Evolutionary conservation across 768 basidiomycete species (phyloP).

Genomic region (Mrakia hoshinonis): DNA sequence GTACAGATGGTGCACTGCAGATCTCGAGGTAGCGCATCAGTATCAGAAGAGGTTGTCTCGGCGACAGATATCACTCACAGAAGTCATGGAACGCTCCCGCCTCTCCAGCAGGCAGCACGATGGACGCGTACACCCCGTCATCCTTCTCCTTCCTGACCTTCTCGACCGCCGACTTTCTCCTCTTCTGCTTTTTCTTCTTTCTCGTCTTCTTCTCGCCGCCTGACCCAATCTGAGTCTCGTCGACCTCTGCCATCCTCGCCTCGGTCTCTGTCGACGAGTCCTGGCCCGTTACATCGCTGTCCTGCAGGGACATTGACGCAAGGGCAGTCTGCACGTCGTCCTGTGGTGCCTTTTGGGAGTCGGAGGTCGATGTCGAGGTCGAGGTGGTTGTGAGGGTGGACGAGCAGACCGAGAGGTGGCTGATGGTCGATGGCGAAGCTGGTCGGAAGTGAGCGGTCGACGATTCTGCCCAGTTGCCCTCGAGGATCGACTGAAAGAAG

Average conservation of each 20-base stretch:
- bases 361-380: background rate
- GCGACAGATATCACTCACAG: background rate
- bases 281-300: constrained; percentile 1
- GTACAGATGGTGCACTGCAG: constrained; percentile 12
- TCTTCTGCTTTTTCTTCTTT: background rate
- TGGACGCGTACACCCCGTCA: constrained; percentile 13
- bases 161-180: background rate
- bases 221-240: no score
- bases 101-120: background rate
- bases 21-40: background rate
- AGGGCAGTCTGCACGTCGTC: background rate
- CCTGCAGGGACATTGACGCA: background rate
- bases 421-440: background rate
- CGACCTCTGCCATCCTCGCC: background rate
- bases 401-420: background rate
- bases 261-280: constrained; percentile 2
- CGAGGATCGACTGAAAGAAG: constrained; percentile 17
- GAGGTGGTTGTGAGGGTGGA: background rate
- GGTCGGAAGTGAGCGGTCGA: background rate
- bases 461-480: constrained; percentile 26
- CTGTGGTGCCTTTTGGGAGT: background rate
- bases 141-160: background rate
- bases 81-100: constrained; percentile 6
- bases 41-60: background rate
- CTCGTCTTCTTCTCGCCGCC: no score